Evolutionary conservation across 2,329 filamentous ascomycete species (phyloP), one percentile per base, ranked within the genome.

Genomic region (Cercospora janseana): DNA sequence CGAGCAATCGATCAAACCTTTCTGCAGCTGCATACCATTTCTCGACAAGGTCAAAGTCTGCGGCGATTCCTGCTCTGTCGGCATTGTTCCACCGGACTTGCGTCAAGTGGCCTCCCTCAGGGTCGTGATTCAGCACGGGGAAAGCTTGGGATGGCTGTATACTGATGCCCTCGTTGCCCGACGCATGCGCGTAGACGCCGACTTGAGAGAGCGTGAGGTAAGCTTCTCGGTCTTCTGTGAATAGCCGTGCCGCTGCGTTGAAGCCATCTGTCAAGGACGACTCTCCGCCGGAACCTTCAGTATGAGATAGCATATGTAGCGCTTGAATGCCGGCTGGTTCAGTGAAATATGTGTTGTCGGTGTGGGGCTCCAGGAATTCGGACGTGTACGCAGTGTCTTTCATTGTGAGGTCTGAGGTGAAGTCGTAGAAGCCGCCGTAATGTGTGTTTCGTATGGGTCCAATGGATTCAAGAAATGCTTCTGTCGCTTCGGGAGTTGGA

Each of bases 271-370:
- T 86, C 1, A 98, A 81, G 0, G 94, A 75, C 0, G 86, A 91
- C 45, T 82, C 76, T 4, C 93, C 93, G 7, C 92, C 93, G 3
- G 69, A 67, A 16, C 82, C 79, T 2, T 77, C 71, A 6, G 83
- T 85, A 67, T 94, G 88, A 0, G 88, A 93, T 21, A 97, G 79
- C 38, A 96, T 76, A 66, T 98, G 93, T 69, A 98, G 94, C 20
- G 93, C 83, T 68, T 98, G 93, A 26, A 98, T 78, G 7, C 92
- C 89, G 2, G 88, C 85, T 0, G 93, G 92, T 56, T 97, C 92
- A 16, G 83, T 90, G 72, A 97, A 97, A 70, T 98, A 97, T 1
- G 92, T 95, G 5, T 82, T 97, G 71, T 98, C 93, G 1, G 92
- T 97, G 69, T 98, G 93, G 1, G 87, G 85, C 15, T 83, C 81